Evolutionary conservation across 2,329 filamentous ascomycete species (phyloP).

Genomic region (Fusarium metavorans): DNA sequence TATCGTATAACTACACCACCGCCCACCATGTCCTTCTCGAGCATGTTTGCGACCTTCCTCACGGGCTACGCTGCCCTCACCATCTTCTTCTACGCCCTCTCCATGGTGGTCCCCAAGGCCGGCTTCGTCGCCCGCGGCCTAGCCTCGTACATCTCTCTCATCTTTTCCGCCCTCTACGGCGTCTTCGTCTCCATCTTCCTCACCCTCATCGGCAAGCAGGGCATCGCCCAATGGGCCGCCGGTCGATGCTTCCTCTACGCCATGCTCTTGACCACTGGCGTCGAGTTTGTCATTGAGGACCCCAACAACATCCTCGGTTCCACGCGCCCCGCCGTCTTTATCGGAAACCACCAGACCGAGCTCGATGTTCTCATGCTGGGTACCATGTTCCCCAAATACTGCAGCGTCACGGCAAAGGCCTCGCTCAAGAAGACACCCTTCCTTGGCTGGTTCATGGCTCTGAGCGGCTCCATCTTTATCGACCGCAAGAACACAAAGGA

Average conservation of each 20-base stretch:
- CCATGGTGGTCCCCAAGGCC: conserved; percentile 67
- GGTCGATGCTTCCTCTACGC: conserved; percentile 83
- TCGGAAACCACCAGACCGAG: conserved; percentile 97
- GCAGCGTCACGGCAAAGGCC: conserved; percentile 92
- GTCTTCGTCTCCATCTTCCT: conserved; percentile 79
- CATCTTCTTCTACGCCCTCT: conserved; percentile 71
- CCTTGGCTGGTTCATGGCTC: conserved; percentile 92
- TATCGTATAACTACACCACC: background rate
- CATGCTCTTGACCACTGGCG: conserved; percentile 81
- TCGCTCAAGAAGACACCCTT: conserved; percentile 83
- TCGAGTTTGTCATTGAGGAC: conserved; percentile 82
- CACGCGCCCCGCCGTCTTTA: conserved; percentile 85
- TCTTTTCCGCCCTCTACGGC: conserved; percentile 76
- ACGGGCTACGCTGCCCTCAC: conserved; percentile 64
- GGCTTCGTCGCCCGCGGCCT: conserved; percentile 78
- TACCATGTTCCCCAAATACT: conserved; percentile 88
- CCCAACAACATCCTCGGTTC: conserved; percentile 70
- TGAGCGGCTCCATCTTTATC: conserved; percentile 94
- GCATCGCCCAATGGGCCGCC: conserved; percentile 86
- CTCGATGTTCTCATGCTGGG: conserved; percentile 94
- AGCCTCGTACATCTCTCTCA: conserved; percentile 72
- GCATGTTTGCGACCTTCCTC: conserved; percentile 60
- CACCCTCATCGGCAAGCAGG: conserved; percentile 76
- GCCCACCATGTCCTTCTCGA: conserved; percentile 53
- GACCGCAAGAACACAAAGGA: conserved; percentile 87